Conservation (phyloP, 2,329 filamentous ascomycete genomes). For the Fulvia fulva region DNA sequence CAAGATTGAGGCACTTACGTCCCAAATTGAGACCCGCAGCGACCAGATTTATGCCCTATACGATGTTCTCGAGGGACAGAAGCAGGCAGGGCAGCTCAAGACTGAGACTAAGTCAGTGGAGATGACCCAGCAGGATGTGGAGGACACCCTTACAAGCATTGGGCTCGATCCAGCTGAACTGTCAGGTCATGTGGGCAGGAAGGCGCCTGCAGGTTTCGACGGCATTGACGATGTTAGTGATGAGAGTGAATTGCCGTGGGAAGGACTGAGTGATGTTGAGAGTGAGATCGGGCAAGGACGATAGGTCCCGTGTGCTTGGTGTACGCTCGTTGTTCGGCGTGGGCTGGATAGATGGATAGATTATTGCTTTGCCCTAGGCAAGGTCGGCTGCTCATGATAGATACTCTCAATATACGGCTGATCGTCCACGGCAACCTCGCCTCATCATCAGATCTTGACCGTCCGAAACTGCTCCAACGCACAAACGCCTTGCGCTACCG, state of each 20-base stretch:
- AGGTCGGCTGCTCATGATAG: not conserved
- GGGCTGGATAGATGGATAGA: not conserved
- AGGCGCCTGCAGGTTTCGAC: constrained; percentile 16
- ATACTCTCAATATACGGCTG: not conserved
- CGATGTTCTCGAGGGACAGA: constrained; percentile 79
- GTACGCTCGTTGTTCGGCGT: not conserved
- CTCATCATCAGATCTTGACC: not conserved
- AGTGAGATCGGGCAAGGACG: constrained; percentile 12
- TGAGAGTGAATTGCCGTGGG: constrained; percentile 31
- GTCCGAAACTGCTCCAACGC: not conserved
- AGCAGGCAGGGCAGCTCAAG: constrained; percentile 61
- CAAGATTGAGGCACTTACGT: constrained; percentile 59
- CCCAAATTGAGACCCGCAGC: constrained; percentile 66
- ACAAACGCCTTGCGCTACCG: not conserved
- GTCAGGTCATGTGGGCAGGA: constrained; percentile 23
- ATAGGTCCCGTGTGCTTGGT: not conserved
- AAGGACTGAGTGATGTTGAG: constrained; percentile 31
- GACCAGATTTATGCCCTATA: constrained; percentile 79
- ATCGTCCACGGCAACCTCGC: not conserved
- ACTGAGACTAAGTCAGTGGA: constrained; percentile 53
- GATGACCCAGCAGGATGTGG: constrained; percentile 38
- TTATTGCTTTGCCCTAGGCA: not conserved
- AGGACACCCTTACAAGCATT: constrained; percentile 42
- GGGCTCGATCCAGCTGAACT: constrained; percentile 38
- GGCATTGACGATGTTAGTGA: constrained; percentile 25